A percentile compares a stretch with the other conserved stretches of the same genome.
Conservation (phyloP, 208 protist species). For the Acanthamoeba culbertsoni region DNA sequence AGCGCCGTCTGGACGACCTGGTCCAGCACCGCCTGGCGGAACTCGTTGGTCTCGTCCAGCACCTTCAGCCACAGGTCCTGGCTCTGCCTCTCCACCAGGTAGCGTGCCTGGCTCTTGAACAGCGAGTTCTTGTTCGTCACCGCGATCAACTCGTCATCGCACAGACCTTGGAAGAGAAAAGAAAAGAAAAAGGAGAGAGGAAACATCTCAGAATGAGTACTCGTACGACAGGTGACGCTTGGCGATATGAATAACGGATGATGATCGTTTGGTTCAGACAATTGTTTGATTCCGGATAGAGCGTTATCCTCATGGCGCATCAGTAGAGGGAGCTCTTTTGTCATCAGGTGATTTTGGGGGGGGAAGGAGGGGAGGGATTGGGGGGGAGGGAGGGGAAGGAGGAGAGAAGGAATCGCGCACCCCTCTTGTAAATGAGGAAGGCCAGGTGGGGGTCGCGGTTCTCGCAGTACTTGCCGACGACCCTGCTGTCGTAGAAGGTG, state of each 20-base stretch:
- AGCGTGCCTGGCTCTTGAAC: conserved; percentile 90
- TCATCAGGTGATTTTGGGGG: background rate
- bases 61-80: conserved; percentile 96
- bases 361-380: background rate
- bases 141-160: conserved; percentile 96
- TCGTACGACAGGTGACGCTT: background rate
- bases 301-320: background rate
- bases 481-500: conserved; percentile 94
- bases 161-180: conserved; percentile 82
- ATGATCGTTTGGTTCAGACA: too few relatives aligned
- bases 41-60: conserved; percentile 92
- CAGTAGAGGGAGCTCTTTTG: background rate
- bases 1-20: conserved; percentile 98
- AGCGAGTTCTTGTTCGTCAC: conserved; percentile 96
- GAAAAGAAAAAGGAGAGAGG: background rate
- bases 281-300: conserved; percentile 34
- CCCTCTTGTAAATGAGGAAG: conserved; percentile 95
- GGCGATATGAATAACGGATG: background rate
- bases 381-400: background rate
- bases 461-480: conserved; percentile 98
- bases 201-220: background rate
- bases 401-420: background rate
- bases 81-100: conserved; percentile 97
- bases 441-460: conserved; percentile 98
- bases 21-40: conserved; percentile 94